Evolutionary conservation across 2,329 filamentous ascomycete genomes (phyloP).

Genomic region (Pseudodiploospora longispora): DNA sequence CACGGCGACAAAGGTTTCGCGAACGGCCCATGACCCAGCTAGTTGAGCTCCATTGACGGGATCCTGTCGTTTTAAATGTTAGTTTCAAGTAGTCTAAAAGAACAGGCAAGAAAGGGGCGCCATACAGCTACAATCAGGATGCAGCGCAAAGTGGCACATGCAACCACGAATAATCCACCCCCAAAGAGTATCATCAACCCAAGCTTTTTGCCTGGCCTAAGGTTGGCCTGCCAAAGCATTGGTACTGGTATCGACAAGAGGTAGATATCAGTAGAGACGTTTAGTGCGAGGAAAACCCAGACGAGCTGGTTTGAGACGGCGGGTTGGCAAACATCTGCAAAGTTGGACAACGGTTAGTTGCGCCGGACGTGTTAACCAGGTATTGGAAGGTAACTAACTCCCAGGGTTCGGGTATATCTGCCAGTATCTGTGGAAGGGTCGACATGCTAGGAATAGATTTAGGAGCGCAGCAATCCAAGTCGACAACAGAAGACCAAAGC

Average conservation of each 20-base stretch:
- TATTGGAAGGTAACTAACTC: slow-evolving; percentile 26
- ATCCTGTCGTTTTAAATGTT: slow-evolving; percentile 19
- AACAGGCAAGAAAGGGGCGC: no score
- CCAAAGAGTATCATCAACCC: slow-evolving; percentile 31
- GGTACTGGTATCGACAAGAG: slow-evolving; percentile 50
- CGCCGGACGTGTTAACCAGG: not conserved
- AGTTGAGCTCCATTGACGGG: slow-evolving; percentile 31
- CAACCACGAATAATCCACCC: slow-evolving; percentile 31
- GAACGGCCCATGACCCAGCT: slow-evolving; percentile 33
- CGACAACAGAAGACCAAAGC: slow-evolving; percentile 38
- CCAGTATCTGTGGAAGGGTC: slow-evolving; percentile 47
- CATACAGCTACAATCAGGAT: slow-evolving; percentile 21
- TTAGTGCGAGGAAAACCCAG: slow-evolving; percentile 43
- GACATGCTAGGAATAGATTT: slow-evolving; percentile 43
- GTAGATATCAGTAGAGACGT: slow-evolving; percentile 50
- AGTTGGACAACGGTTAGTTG: not conserved
- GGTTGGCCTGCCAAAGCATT: slow-evolving; percentile 33
- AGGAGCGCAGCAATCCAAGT: slow-evolving; percentile 43
- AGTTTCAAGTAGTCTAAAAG: not conserved
- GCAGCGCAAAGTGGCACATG: slow-evolving; percentile 29
- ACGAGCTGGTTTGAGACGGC: slow-evolving; percentile 43
- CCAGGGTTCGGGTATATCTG: slow-evolving; percentile 52
- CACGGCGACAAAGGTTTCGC: slow-evolving; percentile 36
- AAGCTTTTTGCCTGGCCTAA: slow-evolving; percentile 28
- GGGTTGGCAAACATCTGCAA: slow-evolving; percentile 36